phyloP scores from a whole-genome alignment of 257 asterid genomes.

The Nicotiana attenuata region DNA sequence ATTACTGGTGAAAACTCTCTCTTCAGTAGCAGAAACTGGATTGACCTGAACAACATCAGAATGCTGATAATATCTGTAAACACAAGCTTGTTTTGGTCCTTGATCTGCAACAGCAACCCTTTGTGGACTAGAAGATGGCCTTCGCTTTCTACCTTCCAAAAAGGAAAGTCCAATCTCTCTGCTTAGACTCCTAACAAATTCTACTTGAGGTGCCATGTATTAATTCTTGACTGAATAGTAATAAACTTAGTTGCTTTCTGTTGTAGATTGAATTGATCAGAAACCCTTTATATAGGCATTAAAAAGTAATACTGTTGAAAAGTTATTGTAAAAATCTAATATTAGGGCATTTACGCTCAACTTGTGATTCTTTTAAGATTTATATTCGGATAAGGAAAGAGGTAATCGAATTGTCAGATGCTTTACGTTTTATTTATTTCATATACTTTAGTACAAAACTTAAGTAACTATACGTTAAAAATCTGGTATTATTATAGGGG shows the following conservation, averaged over 20 bases:
- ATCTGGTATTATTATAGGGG: background rate
- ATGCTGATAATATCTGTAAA: conserved; percentile 4
- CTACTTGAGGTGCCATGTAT: conserved; percentile 6
- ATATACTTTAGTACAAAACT: background rate
- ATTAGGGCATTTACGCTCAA: background rate
- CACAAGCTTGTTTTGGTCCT: conserved; percentile 8
- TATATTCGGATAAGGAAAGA: background rate
- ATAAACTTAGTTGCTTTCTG: background rate
- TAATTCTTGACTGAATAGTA: background rate
- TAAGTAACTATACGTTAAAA: background rate
- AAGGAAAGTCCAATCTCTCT: conserved; percentile 10
- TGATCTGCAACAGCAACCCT: background rate
- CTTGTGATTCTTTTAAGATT: conserved; percentile 10
- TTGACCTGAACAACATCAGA: background rate
- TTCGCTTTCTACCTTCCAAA: background rate
- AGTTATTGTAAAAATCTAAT: background rate
- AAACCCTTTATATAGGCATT: background rate
- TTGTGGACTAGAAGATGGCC: conserved; percentile 1
- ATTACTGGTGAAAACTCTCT: background rate
- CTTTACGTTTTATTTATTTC: background rate
- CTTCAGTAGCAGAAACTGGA: conserved; percentile 10
- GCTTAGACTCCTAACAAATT: background rate
- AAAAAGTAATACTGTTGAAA: background rate
- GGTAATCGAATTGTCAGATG: background rate
- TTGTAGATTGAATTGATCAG: background rate